Evolutionary conservation across 495 filamentous ascomycete genomes (phyloP), one percentile per base, ranked within the genome.

Genomic region (Jackrogersella multiformis): DNA sequence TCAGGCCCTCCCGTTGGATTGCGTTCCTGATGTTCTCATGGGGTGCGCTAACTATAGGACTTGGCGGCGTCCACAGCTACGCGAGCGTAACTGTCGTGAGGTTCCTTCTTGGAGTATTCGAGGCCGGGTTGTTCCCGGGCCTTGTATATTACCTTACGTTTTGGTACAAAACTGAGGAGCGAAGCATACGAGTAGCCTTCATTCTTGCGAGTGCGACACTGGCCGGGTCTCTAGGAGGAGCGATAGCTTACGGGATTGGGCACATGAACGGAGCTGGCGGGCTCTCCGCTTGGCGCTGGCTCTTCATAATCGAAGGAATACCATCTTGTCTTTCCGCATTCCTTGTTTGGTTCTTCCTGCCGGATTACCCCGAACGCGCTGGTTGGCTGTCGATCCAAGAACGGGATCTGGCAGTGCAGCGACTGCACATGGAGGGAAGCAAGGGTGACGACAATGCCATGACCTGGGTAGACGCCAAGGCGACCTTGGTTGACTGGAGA

Each of bases 91-190:
- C 82, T 42, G 85, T 82, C 1, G 82, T 80, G 16, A 78, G 85
- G 0, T 74, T 87, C 18, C 76, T 89, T 18, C 78, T 88, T 5
- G 86, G 86, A 0, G 79, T 79, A 2, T 84, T 82, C 18, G 86
- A 88, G 58, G 81, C 78, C 20, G 92, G 92, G 1, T 74, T 93
- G 1, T 92, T 92, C 70, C 90, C 91, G 0, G 93, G 92, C 0
- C 82, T 96, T 1, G 90, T 89, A 48, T 91, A 94, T 70, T 95
- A 94, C 73, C 81, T 97, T 1, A 91, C 89, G 0, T 94, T 91
- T 76, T 95, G 92, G 88, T 96, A 82, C 61, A 79, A 77, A 62
- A 62, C 77, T 5, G 73, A 76, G 12, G 82, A 84, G 68, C 76
- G 80, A 15, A 81, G 79, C 30, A 73, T 80, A 21, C 69, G 82